These are phyloP conservation scores for Salvia splendens DNA, from an alignment of 257 asterid species.

Conservation along the genomic window DNA sequence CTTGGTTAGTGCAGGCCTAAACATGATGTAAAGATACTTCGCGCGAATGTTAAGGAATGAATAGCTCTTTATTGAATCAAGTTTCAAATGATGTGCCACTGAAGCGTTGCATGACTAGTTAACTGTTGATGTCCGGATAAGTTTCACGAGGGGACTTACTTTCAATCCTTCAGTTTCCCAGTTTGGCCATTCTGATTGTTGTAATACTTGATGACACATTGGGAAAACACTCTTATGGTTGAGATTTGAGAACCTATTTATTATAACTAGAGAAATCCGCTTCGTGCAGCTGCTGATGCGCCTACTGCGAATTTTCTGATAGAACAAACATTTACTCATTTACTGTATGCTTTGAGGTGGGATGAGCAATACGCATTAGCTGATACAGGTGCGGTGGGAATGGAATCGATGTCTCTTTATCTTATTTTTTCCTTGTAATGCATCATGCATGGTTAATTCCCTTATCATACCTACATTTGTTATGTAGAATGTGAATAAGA, in stretches of 20 bases:
- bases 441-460: no score
- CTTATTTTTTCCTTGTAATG: neutral
- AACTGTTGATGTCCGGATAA: neutral
- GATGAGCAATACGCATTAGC: neutral
- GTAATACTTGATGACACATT: neutral
- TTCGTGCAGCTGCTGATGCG: neutral
- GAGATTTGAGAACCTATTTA: neutral
- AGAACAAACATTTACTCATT: neutral
- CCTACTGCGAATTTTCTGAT: neutral
- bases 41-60: conserved; percentile 69
- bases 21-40: conserved; percentile 86
- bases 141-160: neutral
- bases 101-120: conserved; percentile 20
- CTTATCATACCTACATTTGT: no score
- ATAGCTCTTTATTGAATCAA: conserved; percentile 35
- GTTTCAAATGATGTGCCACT: conserved; percentile 20
- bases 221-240: neutral
- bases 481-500: no score
- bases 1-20: conserved; percentile 61
- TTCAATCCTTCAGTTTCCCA: conserved; percentile 12
- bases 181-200: conserved; percentile 1
- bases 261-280: neutral
- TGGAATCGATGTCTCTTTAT: neutral
- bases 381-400: neutral
- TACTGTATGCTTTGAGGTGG: neutral